Conservation (phyloP, 164 flowering plant genomes). For the Magnolia kwangsiensis region DNA sequence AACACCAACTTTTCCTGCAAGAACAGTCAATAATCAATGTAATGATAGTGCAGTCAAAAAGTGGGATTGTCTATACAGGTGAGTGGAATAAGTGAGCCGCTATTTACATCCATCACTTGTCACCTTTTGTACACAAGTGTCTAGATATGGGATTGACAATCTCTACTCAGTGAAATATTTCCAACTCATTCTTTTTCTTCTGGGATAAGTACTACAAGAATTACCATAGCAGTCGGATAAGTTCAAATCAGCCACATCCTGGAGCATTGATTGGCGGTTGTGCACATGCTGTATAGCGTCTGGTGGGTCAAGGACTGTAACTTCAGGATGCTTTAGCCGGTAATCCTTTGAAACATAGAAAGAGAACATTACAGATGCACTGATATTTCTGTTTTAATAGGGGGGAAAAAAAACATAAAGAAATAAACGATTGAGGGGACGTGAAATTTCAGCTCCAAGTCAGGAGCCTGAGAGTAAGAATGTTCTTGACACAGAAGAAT, state of each 20-base stretch:
- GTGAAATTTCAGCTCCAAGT: too few relatives aligned
- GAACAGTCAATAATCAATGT: conserved; percentile 1
- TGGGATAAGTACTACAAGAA: background rate
- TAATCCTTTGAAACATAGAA: conserved; percentile 45
- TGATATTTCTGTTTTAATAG: background rate
- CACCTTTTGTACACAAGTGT: background rate
- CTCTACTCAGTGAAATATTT: too few relatives aligned
- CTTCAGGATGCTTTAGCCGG: conserved; percentile 75
- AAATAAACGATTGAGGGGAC: background rate
- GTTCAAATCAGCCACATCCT: conserved; percentile 85
- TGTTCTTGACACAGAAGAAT: too few relatives aligned
- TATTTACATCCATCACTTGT: background rate
- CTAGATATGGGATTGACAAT: too few relatives aligned
- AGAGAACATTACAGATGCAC: background rate
- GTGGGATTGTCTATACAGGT: background rate
- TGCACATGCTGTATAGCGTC: conserved; percentile 83
- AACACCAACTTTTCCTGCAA: conserved; percentile 63
- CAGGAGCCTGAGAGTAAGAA: too few relatives aligned
- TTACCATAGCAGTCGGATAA: conserved; percentile 69
- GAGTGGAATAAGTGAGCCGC: background rate
- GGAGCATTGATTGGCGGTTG: conserved; percentile 88
- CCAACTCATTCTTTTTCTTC: too few relatives aligned
- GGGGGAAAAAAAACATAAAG: background rate
- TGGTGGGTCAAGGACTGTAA: conserved; percentile 94
- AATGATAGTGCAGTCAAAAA: too few relatives aligned